Percentiles rank a stretch among this genome's conserved stretches.
phyloP scores from a whole-genome alignment of 192 early-diverging fungal genomes.

The Coemansia erecta region DNA sequence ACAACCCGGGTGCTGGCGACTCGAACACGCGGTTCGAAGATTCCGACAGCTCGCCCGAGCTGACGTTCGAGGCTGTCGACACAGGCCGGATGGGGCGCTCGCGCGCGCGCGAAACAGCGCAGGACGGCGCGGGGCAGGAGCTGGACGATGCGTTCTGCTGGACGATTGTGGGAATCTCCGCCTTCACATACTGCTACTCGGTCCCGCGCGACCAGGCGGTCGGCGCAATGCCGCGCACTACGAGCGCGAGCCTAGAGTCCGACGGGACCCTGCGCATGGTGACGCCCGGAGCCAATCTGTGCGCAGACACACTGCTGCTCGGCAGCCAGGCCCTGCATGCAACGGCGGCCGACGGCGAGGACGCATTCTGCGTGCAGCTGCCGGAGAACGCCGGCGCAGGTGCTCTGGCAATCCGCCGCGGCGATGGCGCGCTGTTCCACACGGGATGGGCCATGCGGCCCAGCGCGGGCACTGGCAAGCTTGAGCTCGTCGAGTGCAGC shows the following conservation, averaged over 20 bases:
- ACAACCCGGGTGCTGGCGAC: slow-evolving; percentile 17
- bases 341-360: not conserved
- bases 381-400: slow-evolving; percentile 14
- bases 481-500: slow-evolving; percentile 31
- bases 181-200: slow-evolving; percentile 47
- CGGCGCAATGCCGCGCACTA: slow-evolving; percentile 28
- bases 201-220: slow-evolving; percentile 18
- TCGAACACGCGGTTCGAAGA: slow-evolving; percentile 33
- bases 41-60: slow-evolving; percentile 45
- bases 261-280: slow-evolving; percentile 13
- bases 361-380: slow-evolving; percentile 11
- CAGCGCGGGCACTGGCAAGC: not conserved
- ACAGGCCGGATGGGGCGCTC: slow-evolving; percentile 18
- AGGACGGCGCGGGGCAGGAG: slow-evolving; percentile 27
- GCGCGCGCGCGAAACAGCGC: slow-evolving; percentile 9
- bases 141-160: slow-evolving; percentile 81
- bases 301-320: slow-evolving; percentile 20
- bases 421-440: slow-evolving; percentile 40
- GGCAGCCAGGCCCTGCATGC: slow-evolving; percentile 15
- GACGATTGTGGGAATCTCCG: slow-evolving; percentile 79
- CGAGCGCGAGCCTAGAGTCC: slow-evolving; percentile 2
- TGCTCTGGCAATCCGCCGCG: slow-evolving; percentile 23
- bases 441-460: slow-evolving; percentile 37
- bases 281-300: slow-evolving; percentile 11
- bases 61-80: slow-evolving; percentile 46